These are phyloP conservation scores for Sisymbrium irio DNA, from an alignment of 345 rosid species.

Conservation along the genomic window DNA sequence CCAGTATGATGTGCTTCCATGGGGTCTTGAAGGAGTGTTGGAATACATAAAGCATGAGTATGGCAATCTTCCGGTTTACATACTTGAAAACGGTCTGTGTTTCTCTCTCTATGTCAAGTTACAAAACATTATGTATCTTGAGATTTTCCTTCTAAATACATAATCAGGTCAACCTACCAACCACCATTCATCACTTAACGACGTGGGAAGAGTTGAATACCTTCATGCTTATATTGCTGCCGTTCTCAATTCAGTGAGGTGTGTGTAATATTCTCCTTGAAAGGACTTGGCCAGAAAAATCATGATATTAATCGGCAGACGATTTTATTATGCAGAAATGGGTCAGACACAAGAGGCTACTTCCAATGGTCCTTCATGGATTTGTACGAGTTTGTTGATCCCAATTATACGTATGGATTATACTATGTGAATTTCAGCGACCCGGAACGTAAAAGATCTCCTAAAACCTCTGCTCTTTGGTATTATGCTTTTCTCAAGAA, in stretches of 20 bases:
- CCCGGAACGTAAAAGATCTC: constrained; percentile 40
- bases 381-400: constrained; percentile 31
- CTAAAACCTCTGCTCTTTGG: constrained; percentile 51
- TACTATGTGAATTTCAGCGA: constrained; percentile 45
- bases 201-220: constrained; percentile 34
- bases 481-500: constrained; percentile 45
- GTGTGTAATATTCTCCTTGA: not conserved
- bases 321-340: constrained; percentile 30
- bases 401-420: constrained; percentile 30
- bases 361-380: constrained; percentile 50
- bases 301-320: not conserved
- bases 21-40: constrained; percentile 32
- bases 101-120: too few relatives aligned
- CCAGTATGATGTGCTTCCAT: constrained; percentile 36
- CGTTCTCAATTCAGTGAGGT: constrained; percentile 42
- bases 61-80: constrained; percentile 42
- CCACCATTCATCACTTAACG: constrained; percentile 38
- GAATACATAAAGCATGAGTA: constrained; percentile 36
- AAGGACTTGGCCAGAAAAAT: not conserved
- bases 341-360: constrained; percentile 48
- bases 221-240: constrained; percentile 36
- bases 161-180: constrained; percentile 26
- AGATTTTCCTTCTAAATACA: not conserved
- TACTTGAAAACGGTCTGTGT: constrained; percentile 38
- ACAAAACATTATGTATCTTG: not conserved